A percentile compares a stretch with the other conserved stretches of the same genome.
phyloP scores from a whole-genome alignment of 139 green algal species.

The Volvox reticuliferus region DNA sequence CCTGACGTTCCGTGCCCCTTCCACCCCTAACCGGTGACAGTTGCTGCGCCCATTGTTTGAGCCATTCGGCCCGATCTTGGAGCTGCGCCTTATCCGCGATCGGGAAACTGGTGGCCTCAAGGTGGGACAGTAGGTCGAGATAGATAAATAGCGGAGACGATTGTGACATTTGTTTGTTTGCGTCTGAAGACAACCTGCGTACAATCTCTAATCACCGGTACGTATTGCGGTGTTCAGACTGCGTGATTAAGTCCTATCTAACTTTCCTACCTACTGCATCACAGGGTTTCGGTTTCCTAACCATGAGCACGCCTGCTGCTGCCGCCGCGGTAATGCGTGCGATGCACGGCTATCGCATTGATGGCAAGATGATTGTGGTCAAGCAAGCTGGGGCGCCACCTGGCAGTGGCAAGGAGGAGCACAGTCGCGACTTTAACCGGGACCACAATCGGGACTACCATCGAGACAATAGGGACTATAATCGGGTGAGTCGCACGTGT shows the following conservation, averaged over 20 bases:
- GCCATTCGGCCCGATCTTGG: conserved; percentile 50
- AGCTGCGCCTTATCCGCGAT: conserved; percentile 71
- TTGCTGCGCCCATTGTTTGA: conserved; percentile 77
- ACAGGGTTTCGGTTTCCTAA: conserved; percentile 67
- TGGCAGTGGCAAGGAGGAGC: conserved; percentile 9
- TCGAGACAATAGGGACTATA: neutral
- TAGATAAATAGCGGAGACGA: too few species aligned
- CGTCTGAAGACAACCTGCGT: too few species aligned
- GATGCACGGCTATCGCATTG: conserved; percentile 65
- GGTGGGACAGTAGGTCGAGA: neutral
- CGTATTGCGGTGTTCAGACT: too few species aligned
- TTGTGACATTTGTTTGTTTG: too few species aligned
- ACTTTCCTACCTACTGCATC: neutral
- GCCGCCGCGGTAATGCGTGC: conserved; percentile 31
- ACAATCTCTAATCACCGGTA: too few species aligned
- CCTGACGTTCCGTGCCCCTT: too few species aligned
- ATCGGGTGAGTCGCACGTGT: neutral
- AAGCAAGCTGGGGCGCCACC: conserved; percentile 62
- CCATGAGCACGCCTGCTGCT: conserved; percentile 47
- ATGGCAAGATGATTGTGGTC: conserved; percentile 64
- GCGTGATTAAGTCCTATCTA: too few species aligned
- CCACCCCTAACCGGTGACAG: conserved; percentile 38
- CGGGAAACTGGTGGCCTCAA: conserved; percentile 61
- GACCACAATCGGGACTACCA: neutral
- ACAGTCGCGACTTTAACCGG: neutral